phyloP scores from a whole-genome alignment of 2,329 filamentous ascomycete genomes.

The Fusarium ambrosium region DNA sequence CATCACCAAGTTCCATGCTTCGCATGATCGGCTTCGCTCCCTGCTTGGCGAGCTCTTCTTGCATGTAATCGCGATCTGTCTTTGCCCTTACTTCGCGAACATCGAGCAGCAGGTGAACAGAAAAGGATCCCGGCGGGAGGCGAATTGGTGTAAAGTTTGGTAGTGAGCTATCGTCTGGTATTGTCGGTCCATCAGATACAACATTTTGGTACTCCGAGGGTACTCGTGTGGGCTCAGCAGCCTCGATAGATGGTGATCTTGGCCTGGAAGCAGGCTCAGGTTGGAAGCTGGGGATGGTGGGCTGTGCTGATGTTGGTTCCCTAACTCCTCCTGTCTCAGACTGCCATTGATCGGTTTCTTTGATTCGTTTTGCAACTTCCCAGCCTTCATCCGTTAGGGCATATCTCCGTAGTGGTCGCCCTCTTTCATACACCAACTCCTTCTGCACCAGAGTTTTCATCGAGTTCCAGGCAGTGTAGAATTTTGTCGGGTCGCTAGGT shows the following conservation, averaged over 20 bases:
- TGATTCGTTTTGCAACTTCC: conserved; percentile 78
- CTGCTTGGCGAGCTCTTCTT: conserved; percentile 76
- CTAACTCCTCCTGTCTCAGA: conserved; percentile 39
- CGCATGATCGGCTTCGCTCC: conserved; percentile 76
- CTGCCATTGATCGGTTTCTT: conserved; percentile 61
- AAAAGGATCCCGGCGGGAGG: conserved; percentile 75
- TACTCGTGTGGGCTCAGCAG: conserved; percentile 15
- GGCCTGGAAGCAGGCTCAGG: conserved; percentile 4
- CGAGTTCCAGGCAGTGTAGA: conserved; percentile 85
- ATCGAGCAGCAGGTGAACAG: conserved; percentile 80
- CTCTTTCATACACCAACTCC: conserved; percentile 79
- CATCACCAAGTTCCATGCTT: conserved; percentile 79
- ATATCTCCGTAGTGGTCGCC: conserved; percentile 77
- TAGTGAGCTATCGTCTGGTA: conserved; percentile 50
- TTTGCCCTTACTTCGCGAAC: conserved; percentile 80
- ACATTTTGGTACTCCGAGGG: conserved; percentile 54
- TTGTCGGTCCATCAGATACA: conserved; percentile 55
- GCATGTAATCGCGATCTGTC: conserved; percentile 82
- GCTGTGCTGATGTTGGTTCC: conserved; percentile 15
- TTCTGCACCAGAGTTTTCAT: conserved; percentile 83
- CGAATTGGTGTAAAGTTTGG: conserved; percentile 70
- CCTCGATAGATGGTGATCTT: conserved; percentile 37
- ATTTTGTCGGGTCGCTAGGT: conserved; percentile 75
- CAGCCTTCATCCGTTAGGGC: conserved; percentile 82
- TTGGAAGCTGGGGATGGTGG: conserved; percentile 9